These are phyloP conservation scores for Pythium brachiatum DNA, from an alignment of 352 stramenopile species.

Conservation along the genomic window DNA sequence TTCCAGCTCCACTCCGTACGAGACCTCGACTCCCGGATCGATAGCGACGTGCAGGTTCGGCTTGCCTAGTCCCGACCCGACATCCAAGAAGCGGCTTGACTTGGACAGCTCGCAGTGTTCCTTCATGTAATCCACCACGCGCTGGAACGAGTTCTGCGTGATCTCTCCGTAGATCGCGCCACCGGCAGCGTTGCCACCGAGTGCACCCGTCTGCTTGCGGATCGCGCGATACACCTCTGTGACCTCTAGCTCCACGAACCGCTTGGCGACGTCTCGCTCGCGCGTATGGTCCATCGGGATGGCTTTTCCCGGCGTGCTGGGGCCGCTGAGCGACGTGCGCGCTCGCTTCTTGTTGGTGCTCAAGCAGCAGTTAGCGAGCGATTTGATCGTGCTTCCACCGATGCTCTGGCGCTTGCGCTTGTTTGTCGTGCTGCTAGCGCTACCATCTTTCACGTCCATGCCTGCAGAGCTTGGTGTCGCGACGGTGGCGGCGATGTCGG, in stretches of 20 bases:
- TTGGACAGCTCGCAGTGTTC: conserved; percentile 88
- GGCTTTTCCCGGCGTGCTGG: conserved; percentile 64
- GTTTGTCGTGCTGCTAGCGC: conserved; percentile 12
- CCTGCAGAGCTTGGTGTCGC: not conserved
- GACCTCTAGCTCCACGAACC: conserved; percentile 83
- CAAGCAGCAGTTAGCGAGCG: conserved; percentile 19
- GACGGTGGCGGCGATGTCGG: not conserved
- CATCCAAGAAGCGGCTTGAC: conserved; percentile 94
- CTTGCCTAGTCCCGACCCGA: conserved; percentile 96
- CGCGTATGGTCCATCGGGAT: conserved; percentile 55
- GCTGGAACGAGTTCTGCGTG: conserved; percentile 96
- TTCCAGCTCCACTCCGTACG: conserved; percentile 95
- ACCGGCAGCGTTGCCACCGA: conserved; percentile 93
- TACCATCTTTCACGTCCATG: not conserved
- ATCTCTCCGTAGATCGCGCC: conserved; percentile 99
- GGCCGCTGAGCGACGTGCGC: conserved; percentile 45
- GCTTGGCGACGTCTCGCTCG: conserved; percentile 63
- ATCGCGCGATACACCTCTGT: conserved; percentile 91
- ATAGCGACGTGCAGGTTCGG: conserved; percentile 97
- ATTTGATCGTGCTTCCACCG: conserved; percentile 28
- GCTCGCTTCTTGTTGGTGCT: conserved; percentile 54
- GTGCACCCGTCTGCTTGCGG: conserved; percentile 90
- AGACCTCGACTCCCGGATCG: conserved; percentile 94
- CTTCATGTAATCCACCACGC: conserved; percentile 94
- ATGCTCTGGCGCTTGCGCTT: conserved; percentile 62